Conservation (phyloP, 306 rosid species). For the Dryas octopetala region DNA sequence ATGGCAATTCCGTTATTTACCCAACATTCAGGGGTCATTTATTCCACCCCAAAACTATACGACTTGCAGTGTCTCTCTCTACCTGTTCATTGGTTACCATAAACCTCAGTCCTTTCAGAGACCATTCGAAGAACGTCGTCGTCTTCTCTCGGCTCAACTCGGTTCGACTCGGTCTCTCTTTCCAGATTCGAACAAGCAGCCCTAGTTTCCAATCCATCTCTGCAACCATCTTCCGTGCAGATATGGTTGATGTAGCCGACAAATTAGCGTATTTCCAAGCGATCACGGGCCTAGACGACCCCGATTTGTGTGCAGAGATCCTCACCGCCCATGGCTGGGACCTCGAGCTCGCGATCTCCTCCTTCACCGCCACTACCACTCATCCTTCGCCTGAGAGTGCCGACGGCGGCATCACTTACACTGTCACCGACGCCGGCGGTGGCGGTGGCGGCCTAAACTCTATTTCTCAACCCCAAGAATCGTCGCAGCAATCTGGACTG, state of each 20-base stretch:
- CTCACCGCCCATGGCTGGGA: constrained; percentile 93
- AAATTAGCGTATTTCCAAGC: constrained; percentile 87
- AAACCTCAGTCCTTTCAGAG: background rate
- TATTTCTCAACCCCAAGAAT: constrained; percentile 1
- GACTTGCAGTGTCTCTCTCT: background rate
- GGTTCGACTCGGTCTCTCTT: background rate
- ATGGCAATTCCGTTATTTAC: constrained; percentile 10
- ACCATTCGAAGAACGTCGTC: background rate
- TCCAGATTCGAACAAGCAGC: constrained; percentile 3
- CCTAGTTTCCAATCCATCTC: background rate
- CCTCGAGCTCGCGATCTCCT: constrained; percentile 92
- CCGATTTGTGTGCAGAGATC: constrained; percentile 82
- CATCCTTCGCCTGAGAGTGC: constrained; percentile 4
- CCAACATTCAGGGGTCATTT: background rate
- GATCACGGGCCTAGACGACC: constrained; percentile 83
- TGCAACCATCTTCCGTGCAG: constrained; percentile 4
- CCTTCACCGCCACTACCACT: constrained; percentile 48
- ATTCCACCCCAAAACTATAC: background rate
- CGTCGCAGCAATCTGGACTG: constrained; percentile 24
- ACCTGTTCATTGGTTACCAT: background rate
- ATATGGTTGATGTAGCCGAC: constrained; percentile 72
- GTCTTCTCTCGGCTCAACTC: background rate
- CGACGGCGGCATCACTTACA: constrained; percentile 15
- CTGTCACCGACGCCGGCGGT: constrained; percentile 1
- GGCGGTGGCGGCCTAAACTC: constrained; percentile 7